phyloP scores from a whole-genome alignment of 768 basidiomycete species.

The Hygrophoropsis aurantiaca region DNA sequence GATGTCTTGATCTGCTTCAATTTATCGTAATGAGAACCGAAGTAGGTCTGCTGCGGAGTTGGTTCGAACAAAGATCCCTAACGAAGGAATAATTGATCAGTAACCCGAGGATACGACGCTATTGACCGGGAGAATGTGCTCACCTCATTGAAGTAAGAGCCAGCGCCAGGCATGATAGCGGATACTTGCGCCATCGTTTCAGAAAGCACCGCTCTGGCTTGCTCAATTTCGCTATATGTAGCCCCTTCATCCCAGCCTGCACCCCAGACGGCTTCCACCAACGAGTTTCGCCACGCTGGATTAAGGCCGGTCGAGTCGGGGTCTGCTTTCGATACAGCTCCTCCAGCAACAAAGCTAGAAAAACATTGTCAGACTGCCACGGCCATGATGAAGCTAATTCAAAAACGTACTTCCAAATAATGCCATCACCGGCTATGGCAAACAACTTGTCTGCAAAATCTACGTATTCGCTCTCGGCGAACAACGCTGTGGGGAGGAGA shows the following conservation, averaged over 20 bases:
- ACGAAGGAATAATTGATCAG: not conserved
- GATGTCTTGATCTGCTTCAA: constrained; percentile 40
- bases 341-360: constrained; percentile 39
- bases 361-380: not conserved
- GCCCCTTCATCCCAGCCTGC: constrained; percentile 17
- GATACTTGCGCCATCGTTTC: constrained; percentile 20
- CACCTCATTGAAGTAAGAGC: constrained; percentile 48
- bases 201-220: constrained; percentile 3
- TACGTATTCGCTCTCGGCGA: constrained; percentile 17
- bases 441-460: constrained; percentile 21
- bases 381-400: not conserved
- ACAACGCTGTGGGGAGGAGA: constrained; percentile 24
- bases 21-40: constrained; percentile 39
- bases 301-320: constrained; percentile 39
- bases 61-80: constrained; percentile 41
- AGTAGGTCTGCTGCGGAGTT: constrained; percentile 40
- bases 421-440: constrained; percentile 2
- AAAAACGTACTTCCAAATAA: constrained; percentile 10
- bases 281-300: constrained; percentile 44
- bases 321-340: constrained; percentile 35
- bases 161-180: constrained; percentile 27
- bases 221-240: constrained; percentile 9
- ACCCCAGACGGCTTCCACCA: constrained; percentile 27
- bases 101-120: not conserved
- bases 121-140: constrained; percentile 2